Base-by-base conservation (phyloP, 1,284 basidiomycete genomes). In the Marasmius fiardii region DNA sequence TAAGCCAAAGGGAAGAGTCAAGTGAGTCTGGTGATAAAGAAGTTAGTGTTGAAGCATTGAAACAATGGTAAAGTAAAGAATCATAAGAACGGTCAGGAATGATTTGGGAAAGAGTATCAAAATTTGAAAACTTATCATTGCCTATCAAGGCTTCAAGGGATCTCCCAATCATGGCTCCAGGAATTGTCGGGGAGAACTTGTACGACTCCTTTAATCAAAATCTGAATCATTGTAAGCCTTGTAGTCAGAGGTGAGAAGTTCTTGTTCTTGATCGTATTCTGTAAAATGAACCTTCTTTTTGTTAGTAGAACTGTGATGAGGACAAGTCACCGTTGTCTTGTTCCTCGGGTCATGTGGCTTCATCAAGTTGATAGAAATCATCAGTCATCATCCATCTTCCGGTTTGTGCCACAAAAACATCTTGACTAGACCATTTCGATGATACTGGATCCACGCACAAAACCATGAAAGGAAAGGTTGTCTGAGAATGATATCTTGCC, bases 1-100 rank as follows among this genome's bases (percentile, higher is more conserved):
- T n/a, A 8, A 51, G 4, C 31, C 54, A 75, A 76, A 56, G 77
- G 74, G 65, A 73, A 74, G 58, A 60, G 59, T 62, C 31, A 39
- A 31, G 21, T 24, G 4, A 2, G 20, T 18, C 53, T 43, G 44
- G 47, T 44, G 54, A n/a, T 37, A 55, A 3, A 18, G 16, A 37
- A 35, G 2, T 10, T 21, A 4, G 8, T 3, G 35, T 11, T 8
- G 49, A 23, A 35, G 50, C 14, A 20, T 23, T 23, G 11, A 51
- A 6, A 37, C 4, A 20, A 31, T 49, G 34, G 10, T 53, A 53
- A 8, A 64, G 44, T 1, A 64, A 11, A n/a, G 51, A 43, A 28
- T 67, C 62, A 48, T 60, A 65, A 44, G 4, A 59, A 33, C 24
- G 60, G 58, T 12, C 62, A 64, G 7, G 56, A 43, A 20, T 60